Conservation (phyloP, 2,329 filamentous ascomycete species). For the Westerdykella sp. region DNA sequence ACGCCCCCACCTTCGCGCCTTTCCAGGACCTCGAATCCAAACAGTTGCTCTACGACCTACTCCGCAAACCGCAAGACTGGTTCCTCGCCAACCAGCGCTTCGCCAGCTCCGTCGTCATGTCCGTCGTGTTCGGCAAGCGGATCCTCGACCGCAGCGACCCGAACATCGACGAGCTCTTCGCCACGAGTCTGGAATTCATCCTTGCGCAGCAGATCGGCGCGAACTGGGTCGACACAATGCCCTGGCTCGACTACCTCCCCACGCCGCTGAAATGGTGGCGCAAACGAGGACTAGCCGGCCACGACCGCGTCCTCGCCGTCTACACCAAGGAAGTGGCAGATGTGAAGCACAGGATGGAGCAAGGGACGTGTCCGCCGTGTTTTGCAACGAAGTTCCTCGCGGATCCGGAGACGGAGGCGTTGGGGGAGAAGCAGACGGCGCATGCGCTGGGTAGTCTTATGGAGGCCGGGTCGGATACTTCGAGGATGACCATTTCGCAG, state of each 20-base stretch:
- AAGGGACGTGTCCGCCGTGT: constrained; percentile 35
- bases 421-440: constrained; percentile 31
- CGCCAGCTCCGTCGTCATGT: constrained; percentile 30
- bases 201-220: constrained; percentile 22
- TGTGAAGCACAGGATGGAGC: constrained; percentile 14
- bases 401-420: constrained; percentile 19
- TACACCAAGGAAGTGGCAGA: constrained; percentile 18
- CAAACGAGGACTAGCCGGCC: constrained; percentile 15
- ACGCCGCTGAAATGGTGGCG: constrained; percentile 27
- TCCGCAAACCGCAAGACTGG: constrained; percentile 20
- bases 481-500: too few relatives aligned
- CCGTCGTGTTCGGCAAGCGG: constrained; percentile 26
- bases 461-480: too few relatives aligned
- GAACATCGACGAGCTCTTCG: constrained; percentile 12
- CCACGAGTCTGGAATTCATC: constrained; percentile 16
- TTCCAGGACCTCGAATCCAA: constrained; percentile 30
- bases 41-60: constrained; percentile 21
- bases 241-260: constrained; percentile 26
- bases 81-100: constrained; percentile 22
- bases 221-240: constrained; percentile 30
- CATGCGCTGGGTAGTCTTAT: constrained; percentile 13
- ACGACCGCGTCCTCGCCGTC: constrained; percentile 14
- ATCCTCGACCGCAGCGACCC: constrained; percentile 12
- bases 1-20: constrained; percentile 18
- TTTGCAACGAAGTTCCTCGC: constrained; percentile 42